A percentile compares a stretch with the other conserved stretches of the same genome.
Conservation (phyloP, 441 rosid genomes). For the Eruca vesicaria region DNA sequence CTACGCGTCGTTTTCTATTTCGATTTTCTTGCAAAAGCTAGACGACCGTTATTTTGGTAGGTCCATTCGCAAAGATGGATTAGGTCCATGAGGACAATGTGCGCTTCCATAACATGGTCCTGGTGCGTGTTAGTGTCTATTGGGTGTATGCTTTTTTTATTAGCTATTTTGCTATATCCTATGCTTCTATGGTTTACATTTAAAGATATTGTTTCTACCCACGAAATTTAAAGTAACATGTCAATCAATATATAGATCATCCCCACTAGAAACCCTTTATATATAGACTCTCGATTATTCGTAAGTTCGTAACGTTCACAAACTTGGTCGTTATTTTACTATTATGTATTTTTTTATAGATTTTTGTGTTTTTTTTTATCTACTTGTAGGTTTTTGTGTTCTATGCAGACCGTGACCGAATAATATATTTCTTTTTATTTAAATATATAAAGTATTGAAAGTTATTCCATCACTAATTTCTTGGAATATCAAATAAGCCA, state of each 20-base stretch:
- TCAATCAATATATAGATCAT: background rate
- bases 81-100: background rate
- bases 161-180: no score
- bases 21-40: conserved; percentile 2
- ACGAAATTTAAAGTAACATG: conserved; percentile 1
- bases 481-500: conserved; percentile 18
- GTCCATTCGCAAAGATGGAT: no score
- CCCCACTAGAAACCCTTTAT: conserved; percentile 17
- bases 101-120: conserved; percentile 12
- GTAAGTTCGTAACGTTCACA: conserved; percentile 2
- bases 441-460: background rate
- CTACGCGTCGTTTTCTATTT: conserved; percentile 30
- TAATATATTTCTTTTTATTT: background rate
- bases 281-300: background rate
- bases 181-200: background rate
- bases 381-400: no score
- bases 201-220: background rate
- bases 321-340: no score
- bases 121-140: conserved; percentile 5
- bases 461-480: conserved; percentile 25
- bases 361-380: no score
- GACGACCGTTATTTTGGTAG: conserved; percentile 26
- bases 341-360: no score
- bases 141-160: background rate
- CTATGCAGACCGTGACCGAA: no score